A percentile compares a stretch with the other conserved stretches of the same genome.
These are phyloP conservation scores for Parmales sp. DNA, from an alignment of 108 stramenopile species.

Conservation along the genomic window DNA sequence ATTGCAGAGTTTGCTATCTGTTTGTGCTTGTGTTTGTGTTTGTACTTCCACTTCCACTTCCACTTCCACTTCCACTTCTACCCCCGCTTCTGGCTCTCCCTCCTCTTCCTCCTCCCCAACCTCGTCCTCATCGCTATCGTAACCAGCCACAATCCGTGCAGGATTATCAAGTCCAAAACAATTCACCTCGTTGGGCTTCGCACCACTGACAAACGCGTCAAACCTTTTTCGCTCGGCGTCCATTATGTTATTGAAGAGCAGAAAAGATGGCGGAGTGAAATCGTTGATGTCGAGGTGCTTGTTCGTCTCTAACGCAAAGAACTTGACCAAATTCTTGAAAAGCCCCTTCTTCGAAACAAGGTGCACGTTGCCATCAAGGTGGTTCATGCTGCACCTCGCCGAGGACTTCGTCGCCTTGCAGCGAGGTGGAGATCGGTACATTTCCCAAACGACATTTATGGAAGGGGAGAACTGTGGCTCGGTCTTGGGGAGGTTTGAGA, in stretches of 20 bases:
- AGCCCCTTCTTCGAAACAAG: conserved; percentile 4
- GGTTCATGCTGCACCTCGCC: background rate
- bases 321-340: background rate
- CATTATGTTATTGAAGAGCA: background rate
- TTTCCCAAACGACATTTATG: background rate
- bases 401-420: background rate
- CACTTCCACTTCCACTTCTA: background rate
- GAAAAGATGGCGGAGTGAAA: conserved; percentile 7
- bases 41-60: background rate
- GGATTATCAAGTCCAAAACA: background rate
- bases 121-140: too few species aligned
- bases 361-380: conserved; percentile 1
- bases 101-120: background rate
- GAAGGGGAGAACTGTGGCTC: background rate
- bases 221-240: background rate
- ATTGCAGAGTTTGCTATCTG: background rate
- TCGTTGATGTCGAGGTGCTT: background rate
- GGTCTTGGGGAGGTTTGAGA: background rate
- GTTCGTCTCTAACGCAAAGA: background rate
- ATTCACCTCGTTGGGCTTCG: background rate
- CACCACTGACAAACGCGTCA: background rate
- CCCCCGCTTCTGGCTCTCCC: background rate
- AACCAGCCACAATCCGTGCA: too few species aligned
- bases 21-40: background rate
- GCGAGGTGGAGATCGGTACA: background rate